These are phyloP conservation scores for Lodderomyces orthopsilosis DNA, from an alignment of 1,139 yeast genomes.

Conservation along the genomic window DNA sequence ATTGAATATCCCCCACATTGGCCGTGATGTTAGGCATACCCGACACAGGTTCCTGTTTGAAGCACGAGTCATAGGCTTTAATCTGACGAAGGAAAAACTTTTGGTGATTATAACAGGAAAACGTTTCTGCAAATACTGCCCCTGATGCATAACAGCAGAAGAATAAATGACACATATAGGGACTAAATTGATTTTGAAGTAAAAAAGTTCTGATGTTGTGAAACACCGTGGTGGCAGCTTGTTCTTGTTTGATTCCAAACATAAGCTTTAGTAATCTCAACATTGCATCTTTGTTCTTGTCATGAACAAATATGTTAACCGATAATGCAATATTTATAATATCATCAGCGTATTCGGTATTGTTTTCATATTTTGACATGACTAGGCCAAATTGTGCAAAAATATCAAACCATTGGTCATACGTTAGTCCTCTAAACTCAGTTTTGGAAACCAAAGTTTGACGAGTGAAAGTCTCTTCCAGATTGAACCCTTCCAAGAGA, in stretches of 20 bases:
- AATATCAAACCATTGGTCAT: constrained; percentile 80
- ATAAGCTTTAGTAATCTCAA: constrained; percentile 66
- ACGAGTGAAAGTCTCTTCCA: constrained; percentile 33
- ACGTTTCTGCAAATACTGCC: constrained; percentile 51
- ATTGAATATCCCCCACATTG: constrained; percentile 36
- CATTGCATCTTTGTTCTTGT: constrained; percentile 51
- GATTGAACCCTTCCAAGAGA: constrained; percentile 59
- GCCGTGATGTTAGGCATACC: constrained; percentile 77
- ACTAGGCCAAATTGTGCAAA: constrained; percentile 76
- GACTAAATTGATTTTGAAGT: constrained; percentile 70
- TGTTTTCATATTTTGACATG: constrained; percentile 59
- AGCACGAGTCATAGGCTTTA: constrained; percentile 78
- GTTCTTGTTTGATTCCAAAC: constrained; percentile 57
- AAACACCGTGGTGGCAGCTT: constrained; percentile 43
- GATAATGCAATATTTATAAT: constrained; percentile 72
- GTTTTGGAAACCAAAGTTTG: constrained; percentile 43
- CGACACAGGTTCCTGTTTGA: constrained; percentile 48
- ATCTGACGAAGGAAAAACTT: constrained; percentile 85
- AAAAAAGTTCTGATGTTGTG: constrained; percentile 61
- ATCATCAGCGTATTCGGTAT: constrained; percentile 62
- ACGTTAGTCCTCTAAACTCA: constrained; percentile 71
- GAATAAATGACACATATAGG: constrained; percentile 65
- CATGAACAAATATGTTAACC: constrained; percentile 72
- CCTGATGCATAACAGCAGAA: constrained; percentile 69
- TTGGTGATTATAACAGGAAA: constrained; percentile 79